Conservation (phyloP, 176 grass and related monocot species). For the Triticum dicoccoides region DNA sequence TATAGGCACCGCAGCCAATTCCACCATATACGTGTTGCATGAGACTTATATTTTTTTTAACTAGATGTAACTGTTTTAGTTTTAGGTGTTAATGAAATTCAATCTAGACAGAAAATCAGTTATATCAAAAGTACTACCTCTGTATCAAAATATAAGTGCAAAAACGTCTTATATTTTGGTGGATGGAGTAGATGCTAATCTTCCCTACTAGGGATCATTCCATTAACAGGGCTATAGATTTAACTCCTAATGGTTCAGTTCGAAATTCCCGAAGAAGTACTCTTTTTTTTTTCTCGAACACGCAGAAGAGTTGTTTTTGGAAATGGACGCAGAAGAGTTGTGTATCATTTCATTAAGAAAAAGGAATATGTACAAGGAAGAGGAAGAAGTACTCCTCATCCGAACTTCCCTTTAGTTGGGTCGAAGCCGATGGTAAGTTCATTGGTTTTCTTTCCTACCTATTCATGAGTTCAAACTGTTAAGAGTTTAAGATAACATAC, state of each 20-base stretch:
- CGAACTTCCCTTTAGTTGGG: neutral
- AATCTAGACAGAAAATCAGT: neutral
- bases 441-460: neutral
- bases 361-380: neutral
- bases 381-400: neutral
- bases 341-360: neutral
- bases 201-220: neutral
- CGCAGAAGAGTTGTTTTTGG: neutral
- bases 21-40: neutral
- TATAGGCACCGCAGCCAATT: neutral
- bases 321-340: neutral
- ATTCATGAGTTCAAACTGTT: neutral
- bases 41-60: neutral
- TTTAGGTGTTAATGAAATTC: neutral
- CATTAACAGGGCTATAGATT: neutral
- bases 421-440: neutral
- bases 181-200: neutral
- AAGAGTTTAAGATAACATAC: constrained; percentile 33
- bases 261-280: neutral
- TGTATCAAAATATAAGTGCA: too few relatives aligned
- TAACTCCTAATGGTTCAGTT: neutral
- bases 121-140: neutral
- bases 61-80: neutral
- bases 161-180: too few relatives aligned
- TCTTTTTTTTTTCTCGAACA: neutral